Percentiles rank a stretch among this genome's conserved stretches.
These are phyloP conservation scores for Phytophthora megakarya DNA, from an alignment of 352 stramenopile genomes.

Conservation along the genomic window DNA sequence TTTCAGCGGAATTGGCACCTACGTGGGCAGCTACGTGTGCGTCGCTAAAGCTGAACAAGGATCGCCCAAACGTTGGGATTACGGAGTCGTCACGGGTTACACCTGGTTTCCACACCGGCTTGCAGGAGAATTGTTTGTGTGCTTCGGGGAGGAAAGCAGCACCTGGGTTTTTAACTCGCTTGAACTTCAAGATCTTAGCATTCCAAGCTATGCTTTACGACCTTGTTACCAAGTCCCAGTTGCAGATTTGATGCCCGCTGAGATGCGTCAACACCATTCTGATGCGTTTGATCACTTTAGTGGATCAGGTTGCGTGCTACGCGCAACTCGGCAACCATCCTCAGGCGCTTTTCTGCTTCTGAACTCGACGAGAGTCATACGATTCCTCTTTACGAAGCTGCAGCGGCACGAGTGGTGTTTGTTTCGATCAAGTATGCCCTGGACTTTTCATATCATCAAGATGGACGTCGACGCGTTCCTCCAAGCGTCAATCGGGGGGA, in stretches of 20 bases:
- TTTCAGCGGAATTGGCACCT: conserved; percentile 11
- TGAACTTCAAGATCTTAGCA: not conserved
- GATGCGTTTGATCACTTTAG: conserved; percentile 1
- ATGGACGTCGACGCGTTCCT: not conserved
- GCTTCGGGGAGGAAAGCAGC: not conserved
- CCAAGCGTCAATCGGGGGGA: not conserved
- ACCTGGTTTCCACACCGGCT: not conserved
- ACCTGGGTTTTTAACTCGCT: not conserved
- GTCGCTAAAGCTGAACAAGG: not conserved
- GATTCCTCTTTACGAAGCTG: not conserved
- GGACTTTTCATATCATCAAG: conserved; percentile 7
- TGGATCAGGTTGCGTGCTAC: not conserved
- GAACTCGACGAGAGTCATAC: conserved; percentile 2
- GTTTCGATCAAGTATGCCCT: conserved; percentile 15
- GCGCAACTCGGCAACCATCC: not conserved
- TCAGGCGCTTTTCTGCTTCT: not conserved
- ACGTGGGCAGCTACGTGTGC: conserved; percentile 17
- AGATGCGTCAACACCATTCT: conserved; percentile 4
- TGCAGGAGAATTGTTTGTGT: not conserved
- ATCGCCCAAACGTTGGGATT: conserved; percentile 3
- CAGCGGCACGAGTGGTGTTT: not conserved
- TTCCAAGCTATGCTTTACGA: conserved; percentile 1
- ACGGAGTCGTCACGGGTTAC: conserved; percentile 18
- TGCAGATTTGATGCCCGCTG: conserved; percentile 9
- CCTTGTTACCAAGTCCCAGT: conserved; percentile 5